Base-by-base conservation (phyloP, 2,329 filamentous ascomycete species). In the Neofusicoccum sp. region DNA sequence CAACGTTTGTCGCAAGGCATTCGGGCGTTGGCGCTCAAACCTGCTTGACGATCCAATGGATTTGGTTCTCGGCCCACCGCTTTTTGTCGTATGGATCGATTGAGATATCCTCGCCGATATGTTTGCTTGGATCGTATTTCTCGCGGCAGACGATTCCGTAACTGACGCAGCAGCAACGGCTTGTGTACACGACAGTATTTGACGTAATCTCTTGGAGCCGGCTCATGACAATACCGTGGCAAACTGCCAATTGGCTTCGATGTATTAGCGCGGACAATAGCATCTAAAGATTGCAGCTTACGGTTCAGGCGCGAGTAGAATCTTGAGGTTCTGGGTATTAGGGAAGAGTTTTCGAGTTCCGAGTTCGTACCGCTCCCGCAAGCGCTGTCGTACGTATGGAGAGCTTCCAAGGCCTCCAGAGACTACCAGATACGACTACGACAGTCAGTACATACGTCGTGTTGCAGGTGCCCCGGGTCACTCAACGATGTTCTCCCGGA, bases 171-270 rank as follows among this genome's bases (percentile, higher is more conserved):
- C 56, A 62, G 33, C 64, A 63, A 6, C 63, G 51, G 38, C 44
- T 53, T 7, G 33, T 51, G 30, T 81, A 68, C 4, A 80, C 75
- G 0, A 78, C 64, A 4, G 65, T 64, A 4, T 69, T 69, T 14
- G 70, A 68, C 0, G 72, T 74, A 14, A 78, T 69, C 40, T 70
- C 75, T 59, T 81, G 78, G 31, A 79, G 70, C 28, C 78, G 72
- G 45, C 82, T 78, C 3, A 78, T 70, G 3, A 82, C 73, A 7
- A 82, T 66, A 0, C 80, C 79, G 47, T 78, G 77, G 6, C 79
- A 77, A 2, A 82, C 79, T 9, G 81, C 78, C 0, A 82, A 75
- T 48, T 81, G 78, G 14, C 51, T 54, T 7, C 12, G 9, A 4
- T 11, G 8, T 16, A n/a, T 7, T 12, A 30, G 44, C 14, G 6